These are phyloP conservation scores for Lodderomyces jiufengensis DNA, from an alignment of 1,139 yeast species.

Conservation along the genomic window DNA sequence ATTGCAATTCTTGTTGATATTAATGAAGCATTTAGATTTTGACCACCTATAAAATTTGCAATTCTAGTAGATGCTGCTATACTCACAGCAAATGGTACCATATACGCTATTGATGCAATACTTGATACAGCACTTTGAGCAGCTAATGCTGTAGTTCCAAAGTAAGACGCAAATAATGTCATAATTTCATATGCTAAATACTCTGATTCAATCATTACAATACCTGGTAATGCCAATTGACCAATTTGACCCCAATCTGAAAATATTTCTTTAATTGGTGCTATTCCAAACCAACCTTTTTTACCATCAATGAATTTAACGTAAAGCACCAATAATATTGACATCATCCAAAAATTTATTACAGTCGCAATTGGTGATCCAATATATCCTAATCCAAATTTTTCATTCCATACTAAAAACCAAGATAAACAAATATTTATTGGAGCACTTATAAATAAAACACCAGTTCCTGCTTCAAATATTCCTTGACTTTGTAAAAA, in stretches of 20 bases:
- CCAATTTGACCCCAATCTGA: constrained; percentile 59
- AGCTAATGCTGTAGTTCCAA: constrained; percentile 80
- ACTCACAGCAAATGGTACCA: constrained; percentile 86
- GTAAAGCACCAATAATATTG: constrained; percentile 49
- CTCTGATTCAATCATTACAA: constrained; percentile 71
- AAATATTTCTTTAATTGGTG: constrained; percentile 43
- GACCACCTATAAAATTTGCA: constrained; percentile 85
- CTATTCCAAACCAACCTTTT: constrained; percentile 70
- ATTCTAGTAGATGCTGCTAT: constrained; percentile 85
- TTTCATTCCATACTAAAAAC: constrained; percentile 71
- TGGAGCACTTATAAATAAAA: constrained; percentile 76
- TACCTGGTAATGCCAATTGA: constrained; percentile 66
- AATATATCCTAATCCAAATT: constrained; percentile 57
- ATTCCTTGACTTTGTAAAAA: constrained; percentile 90
- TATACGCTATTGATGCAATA: constrained; percentile 73
- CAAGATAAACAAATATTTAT: constrained; percentile 68
- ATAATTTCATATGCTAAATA: constrained; percentile 69
- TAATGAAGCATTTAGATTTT: constrained; percentile 57
- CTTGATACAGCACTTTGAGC: constrained; percentile 88
- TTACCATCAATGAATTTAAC: constrained; percentile 57
- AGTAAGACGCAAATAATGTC: constrained; percentile 70
- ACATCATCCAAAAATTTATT: constrained; percentile 70
- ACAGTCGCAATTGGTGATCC: constrained; percentile 77
- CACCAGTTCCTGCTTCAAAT: constrained; percentile 84
- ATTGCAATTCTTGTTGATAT: constrained; percentile 66